Evolutionary conservation across 2,329 filamentous ascomycete species (phyloP).

Genomic region (Alternaria dauci): DNA sequence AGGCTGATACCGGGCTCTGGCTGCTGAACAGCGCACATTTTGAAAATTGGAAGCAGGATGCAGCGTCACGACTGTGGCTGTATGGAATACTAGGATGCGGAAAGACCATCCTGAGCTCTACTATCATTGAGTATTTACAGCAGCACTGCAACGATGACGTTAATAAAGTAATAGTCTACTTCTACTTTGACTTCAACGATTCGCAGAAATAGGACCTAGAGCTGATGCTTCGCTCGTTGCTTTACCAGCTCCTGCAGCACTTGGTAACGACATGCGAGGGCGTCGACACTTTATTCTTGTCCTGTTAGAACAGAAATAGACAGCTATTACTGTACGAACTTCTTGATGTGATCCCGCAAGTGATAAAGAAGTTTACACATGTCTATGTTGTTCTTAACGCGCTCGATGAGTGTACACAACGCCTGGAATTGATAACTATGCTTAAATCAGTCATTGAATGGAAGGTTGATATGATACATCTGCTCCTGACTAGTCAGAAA

Average conservation of each 20-base stretch:
- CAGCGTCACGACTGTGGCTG: slow-evolving; percentile 50
- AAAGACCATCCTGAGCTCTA: slow-evolving; percentile 54
- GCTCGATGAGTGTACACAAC: slow-evolving; percentile 39
- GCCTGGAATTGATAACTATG: slow-evolving; percentile 32
- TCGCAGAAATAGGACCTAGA: slow-evolving; percentile 46
- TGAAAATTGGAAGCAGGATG: slow-evolving; percentile 39
- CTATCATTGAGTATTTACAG: slow-evolving; percentile 45
- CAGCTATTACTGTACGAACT: slow-evolving; percentile 37
- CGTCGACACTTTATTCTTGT: slow-evolving; percentile 38
- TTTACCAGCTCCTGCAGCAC: slow-evolving; percentile 46
- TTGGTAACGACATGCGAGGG: slow-evolving; percentile 14
- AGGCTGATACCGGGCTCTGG: slow-evolving; percentile 49
- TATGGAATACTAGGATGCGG: slow-evolving; percentile 55
- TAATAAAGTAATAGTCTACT: slow-evolving; percentile 28
- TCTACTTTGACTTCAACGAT: slow-evolving; percentile 52
- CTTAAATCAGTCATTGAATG: slow-evolving; percentile 30
- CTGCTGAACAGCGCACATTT: slow-evolving; percentile 43
- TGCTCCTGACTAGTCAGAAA: slow-evolving; percentile 40
- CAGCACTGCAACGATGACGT: slow-evolving; percentile 19
- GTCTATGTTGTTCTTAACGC: slow-evolving; percentile 38
- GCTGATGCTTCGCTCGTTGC: slow-evolving; percentile 50
- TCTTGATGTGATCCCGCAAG: slow-evolving; percentile 26
- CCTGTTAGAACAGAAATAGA: not conserved
- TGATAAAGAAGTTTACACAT: slow-evolving; percentile 34
- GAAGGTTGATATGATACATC: slow-evolving; percentile 33